Evolutionary conservation across 306 rosid genomes (phyloP).

Genomic region (Carpinus fangiana): DNA sequence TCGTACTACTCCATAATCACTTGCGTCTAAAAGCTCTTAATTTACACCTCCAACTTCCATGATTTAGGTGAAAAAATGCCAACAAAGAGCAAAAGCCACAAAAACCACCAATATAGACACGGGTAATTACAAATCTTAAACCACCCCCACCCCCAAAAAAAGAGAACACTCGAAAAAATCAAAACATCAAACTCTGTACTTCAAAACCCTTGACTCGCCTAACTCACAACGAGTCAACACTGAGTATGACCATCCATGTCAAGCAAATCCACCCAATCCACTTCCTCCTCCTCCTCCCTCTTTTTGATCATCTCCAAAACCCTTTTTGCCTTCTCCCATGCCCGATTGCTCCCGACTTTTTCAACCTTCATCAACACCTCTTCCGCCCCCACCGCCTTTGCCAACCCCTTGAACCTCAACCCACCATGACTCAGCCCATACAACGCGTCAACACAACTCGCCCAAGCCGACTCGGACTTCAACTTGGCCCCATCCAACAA

Average conservation of each 20-base stretch:
- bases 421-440: constrained; percentile 71
- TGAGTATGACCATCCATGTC: constrained; percentile 42
- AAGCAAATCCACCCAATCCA: constrained; percentile 78
- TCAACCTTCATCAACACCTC: constrained; percentile 61
- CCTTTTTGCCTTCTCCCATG: constrained; percentile 54
- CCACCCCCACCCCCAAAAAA: not conserved
- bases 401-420: constrained; percentile 77
- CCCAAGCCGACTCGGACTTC: constrained; percentile 41
- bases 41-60: not conserved
- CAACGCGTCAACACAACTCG: constrained; percentile 62
- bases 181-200: constrained; percentile 5
- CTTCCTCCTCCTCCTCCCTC: constrained; percentile 50
- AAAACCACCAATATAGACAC: constrained; percentile 1
- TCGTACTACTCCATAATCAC: not conserved
- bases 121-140: constrained; percentile 19
- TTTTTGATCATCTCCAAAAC: constrained; percentile 57
- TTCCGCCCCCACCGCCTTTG: constrained; percentile 46
- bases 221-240: constrained; percentile 13
- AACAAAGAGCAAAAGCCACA: not conserved
- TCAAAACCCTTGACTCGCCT: constrained; percentile 44
- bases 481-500: constrained; percentile 31
- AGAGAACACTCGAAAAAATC: not conserved
- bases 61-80: constrained; percentile 1
- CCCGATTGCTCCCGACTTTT: constrained; percentile 50
- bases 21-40: not conserved